Evolutionary conservation across 805 yeast genomes (phyloP).

Genomic region (Metschnikowia kunwiensis): DNA sequence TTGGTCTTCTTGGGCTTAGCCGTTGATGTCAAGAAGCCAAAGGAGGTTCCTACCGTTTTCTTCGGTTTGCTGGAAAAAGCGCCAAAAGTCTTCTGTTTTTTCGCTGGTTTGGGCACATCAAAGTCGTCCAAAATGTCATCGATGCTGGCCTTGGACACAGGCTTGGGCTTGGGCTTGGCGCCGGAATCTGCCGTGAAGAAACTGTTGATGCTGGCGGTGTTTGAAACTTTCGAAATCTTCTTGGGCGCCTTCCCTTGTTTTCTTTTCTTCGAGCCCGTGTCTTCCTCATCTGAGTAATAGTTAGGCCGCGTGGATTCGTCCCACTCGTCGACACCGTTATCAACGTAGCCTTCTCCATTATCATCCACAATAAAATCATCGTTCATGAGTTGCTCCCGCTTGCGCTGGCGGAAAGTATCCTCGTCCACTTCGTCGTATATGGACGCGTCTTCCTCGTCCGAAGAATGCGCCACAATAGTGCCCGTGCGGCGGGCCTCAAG

Average conservation of each 20-base stretch:
- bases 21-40: constrained; percentile 28
- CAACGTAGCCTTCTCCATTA: constrained; percentile 90
- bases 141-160: constrained; percentile 25
- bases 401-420: constrained; percentile 67
- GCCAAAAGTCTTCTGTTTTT: constrained; percentile 12
- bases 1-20: constrained; percentile 19
- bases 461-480: constrained; percentile 35
- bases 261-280: constrained; percentile 29
- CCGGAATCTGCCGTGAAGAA: constrained; percentile 40
- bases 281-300: constrained; percentile 57
- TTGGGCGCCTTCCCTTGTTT: constrained; percentile 26
- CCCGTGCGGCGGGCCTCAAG: constrained; percentile 64
- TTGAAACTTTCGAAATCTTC: constrained; percentile 38
- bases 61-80: constrained; percentile 33
- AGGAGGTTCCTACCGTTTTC: constrained; percentile 31
- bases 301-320: constrained; percentile 50
- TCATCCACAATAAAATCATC: constrained; percentile 96
- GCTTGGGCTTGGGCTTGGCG: constrained; percentile 14
- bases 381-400: constrained; percentile 73
- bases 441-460: constrained; percentile 47
- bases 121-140: constrained; percentile 22
- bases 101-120: constrained; percentile 13
- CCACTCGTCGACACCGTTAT: constrained; percentile 91
- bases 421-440: constrained; percentile 91
- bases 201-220: constrained; percentile 48